Percentiles rank a stretch among this genome's conserved stretches.
phyloP scores from a whole-genome alignment of 2,329 filamentous ascomycete genomes.

The Paecilomyces fulvus region DNA sequence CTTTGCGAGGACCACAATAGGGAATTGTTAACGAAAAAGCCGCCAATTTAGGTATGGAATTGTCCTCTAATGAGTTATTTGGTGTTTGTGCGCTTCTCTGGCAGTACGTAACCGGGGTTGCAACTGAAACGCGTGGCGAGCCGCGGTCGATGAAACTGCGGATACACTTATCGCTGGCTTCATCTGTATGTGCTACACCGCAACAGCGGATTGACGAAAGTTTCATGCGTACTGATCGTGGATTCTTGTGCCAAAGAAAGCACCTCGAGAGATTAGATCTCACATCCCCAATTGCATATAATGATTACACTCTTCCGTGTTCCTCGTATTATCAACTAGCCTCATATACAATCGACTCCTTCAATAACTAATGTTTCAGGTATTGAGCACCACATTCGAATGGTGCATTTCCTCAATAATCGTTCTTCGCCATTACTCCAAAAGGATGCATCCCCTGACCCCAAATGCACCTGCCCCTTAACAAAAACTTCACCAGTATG shows the following conservation, averaged over 20 bases:
- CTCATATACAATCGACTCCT: background rate
- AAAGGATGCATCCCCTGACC: background rate
- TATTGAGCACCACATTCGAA: background rate
- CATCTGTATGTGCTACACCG: slow-evolving; percentile 1
- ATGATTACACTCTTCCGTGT: background rate
- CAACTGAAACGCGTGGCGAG: background rate
- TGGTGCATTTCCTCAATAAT: background rate
- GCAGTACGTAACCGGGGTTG: background rate
- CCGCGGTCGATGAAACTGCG: background rate
- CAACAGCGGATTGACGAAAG: too few species aligned
- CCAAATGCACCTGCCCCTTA: background rate
- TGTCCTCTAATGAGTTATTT: background rate
- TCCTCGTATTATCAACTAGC: background rate
- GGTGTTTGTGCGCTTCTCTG: slow-evolving; percentile 3
- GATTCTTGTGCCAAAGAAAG: too few species aligned
- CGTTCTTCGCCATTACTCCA: background rate
- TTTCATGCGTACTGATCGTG: too few species aligned
- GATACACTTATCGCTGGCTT: background rate
- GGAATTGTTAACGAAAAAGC: background rate
- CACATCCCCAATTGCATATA: background rate
- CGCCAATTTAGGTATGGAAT: background rate
- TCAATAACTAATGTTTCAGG: background rate
- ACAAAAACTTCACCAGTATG: slow-evolving; percentile 3
- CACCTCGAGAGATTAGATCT: too few species aligned
- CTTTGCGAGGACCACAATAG: background rate